Evolutionary conservation across 2,329 filamentous ascomycete genomes (phyloP).

Genomic region (Cladorrhinum sp.): DNA sequence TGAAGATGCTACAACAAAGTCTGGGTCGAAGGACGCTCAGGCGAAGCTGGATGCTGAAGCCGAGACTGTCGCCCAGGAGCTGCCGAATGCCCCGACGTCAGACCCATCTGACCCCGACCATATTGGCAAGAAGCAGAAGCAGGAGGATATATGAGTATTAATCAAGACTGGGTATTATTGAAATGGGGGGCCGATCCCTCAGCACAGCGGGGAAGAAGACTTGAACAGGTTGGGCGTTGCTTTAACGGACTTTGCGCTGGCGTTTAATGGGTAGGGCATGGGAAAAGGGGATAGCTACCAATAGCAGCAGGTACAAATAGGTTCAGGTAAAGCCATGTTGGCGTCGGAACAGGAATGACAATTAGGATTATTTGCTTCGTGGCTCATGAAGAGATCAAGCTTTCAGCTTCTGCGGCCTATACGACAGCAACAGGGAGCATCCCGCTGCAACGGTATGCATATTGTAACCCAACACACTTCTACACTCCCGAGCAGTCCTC

Average conservation of each 20-base stretch:
- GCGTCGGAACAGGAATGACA: not conserved
- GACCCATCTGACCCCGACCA: slow-evolving; percentile 27
- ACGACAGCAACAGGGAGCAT: too few species aligned
- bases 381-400: not conserved
- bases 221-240: not conserved
- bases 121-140: slow-evolving; percentile 30
- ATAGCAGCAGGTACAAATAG: not conserved
- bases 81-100: slow-evolving; percentile 29
- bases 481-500: too few species aligned
- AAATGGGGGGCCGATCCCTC: not conserved
- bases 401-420: not conserved
- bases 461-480: too few species aligned
- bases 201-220: not conserved
- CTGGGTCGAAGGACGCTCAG: slow-evolving; percentile 16
- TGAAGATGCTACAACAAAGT: slow-evolving; percentile 10
- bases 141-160: slow-evolving; percentile 1
- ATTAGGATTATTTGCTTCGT: not conserved
- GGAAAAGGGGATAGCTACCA: not conserved
- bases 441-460: too few species aligned
- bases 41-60: slow-evolving; percentile 27
- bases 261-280: not conserved
- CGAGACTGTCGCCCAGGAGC: slow-evolving; percentile 28
- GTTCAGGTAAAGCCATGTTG: not conserved
- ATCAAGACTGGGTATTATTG: not conserved
- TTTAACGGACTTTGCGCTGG: not conserved